Conservation (phyloP, 2,329 filamentous ascomycete species). For the Lachnellula subtilissima region DNA sequence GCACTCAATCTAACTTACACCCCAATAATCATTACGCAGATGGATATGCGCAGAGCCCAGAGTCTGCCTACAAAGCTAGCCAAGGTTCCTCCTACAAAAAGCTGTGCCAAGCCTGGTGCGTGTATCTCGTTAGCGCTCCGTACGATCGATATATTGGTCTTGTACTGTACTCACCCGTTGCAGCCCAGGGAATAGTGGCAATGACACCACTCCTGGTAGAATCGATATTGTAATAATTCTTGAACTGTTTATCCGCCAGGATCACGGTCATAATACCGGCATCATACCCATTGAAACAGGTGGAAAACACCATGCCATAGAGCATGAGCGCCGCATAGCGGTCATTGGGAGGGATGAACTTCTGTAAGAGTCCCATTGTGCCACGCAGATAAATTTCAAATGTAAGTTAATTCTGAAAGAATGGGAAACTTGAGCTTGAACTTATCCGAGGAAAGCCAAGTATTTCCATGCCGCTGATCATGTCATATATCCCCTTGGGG, state of each 20-base stretch:
- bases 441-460: not conserved
- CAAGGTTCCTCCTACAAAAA: slow-evolving; percentile 37
- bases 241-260: slow-evolving; percentile 39
- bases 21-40: slow-evolving; percentile 36
- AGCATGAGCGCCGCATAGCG: slow-evolving; percentile 33
- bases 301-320: slow-evolving; percentile 37
- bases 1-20: slow-evolving; percentile 28
- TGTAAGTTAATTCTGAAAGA: not conserved
- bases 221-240: slow-evolving; percentile 36
- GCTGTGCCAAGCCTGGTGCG: slow-evolving; percentile 33
- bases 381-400: not conserved
- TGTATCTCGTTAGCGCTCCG: not conserved
- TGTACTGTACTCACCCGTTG: slow-evolving; percentile 29
- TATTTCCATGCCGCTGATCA: slow-evolving; percentile 8
- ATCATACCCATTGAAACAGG: slow-evolving; percentile 41
- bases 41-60: slow-evolving; percentile 32
- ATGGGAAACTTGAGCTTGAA: not conserved
- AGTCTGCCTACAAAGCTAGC: slow-evolving; percentile 35
- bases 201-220: slow-evolving; percentile 34
- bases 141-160: too few relatives aligned
- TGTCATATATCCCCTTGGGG: slow-evolving; percentile 11
- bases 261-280: slow-evolving; percentile 41
- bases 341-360: slow-evolving; percentile 36
- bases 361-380: slow-evolving; percentile 31
- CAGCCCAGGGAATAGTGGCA: slow-evolving; percentile 39